Percentiles rank a stretch among this genome's conserved stretches.
phyloP scores from a whole-genome alignment of 495 filamentous ascomycete genomes.

The Apiosordaria backusii region DNA sequence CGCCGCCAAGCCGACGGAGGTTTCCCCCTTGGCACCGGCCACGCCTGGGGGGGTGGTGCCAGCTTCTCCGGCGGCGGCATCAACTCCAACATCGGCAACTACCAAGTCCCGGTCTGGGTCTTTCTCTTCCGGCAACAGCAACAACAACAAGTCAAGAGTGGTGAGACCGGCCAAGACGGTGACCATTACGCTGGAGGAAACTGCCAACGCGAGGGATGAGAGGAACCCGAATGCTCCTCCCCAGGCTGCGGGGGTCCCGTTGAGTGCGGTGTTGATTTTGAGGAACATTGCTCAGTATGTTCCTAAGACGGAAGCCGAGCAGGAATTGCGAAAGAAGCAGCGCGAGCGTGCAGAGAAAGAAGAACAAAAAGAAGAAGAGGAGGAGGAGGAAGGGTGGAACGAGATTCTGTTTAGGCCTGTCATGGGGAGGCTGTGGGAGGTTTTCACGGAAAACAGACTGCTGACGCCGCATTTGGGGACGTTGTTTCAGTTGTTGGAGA shows the following conservation, averaged over 20 bases:
- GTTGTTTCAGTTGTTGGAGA: slow-evolving; percentile 30
- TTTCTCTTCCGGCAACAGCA: slow-evolving; percentile 7
- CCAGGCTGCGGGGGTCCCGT: slow-evolving; percentile 78
- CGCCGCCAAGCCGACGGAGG: not conserved
- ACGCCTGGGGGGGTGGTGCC: slow-evolving; percentile 15
- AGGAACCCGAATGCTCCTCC: slow-evolving; percentile 49
- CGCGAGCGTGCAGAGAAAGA: no score
- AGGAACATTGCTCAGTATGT: slow-evolving; percentile 83
- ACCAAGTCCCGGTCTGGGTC: slow-evolving; percentile 1
- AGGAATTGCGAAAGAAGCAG: slow-evolving; percentile 45
- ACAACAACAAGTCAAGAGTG: slow-evolving; percentile 37
- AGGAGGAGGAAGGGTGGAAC: slow-evolving; percentile 35
- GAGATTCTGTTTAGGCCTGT: slow-evolving; percentile 51
- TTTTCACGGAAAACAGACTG: slow-evolving; percentile 52
- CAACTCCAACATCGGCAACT: not conserved
- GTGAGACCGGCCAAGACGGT: slow-evolving; percentile 53
- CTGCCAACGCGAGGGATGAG: slow-evolving; percentile 66
- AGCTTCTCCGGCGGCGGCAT: not conserved
- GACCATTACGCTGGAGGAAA: slow-evolving; percentile 56
- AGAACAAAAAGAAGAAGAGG: slow-evolving; percentile 39
- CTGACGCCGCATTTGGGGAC: slow-evolving; percentile 35
- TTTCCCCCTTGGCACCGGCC: not conserved
- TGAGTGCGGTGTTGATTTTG: slow-evolving; percentile 79
- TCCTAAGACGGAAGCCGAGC: slow-evolving; percentile 54
- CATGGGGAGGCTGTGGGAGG: slow-evolving; percentile 46